phyloP scores from a whole-genome alignment of 441 rosid species.

The Populus hybrid region DNA sequence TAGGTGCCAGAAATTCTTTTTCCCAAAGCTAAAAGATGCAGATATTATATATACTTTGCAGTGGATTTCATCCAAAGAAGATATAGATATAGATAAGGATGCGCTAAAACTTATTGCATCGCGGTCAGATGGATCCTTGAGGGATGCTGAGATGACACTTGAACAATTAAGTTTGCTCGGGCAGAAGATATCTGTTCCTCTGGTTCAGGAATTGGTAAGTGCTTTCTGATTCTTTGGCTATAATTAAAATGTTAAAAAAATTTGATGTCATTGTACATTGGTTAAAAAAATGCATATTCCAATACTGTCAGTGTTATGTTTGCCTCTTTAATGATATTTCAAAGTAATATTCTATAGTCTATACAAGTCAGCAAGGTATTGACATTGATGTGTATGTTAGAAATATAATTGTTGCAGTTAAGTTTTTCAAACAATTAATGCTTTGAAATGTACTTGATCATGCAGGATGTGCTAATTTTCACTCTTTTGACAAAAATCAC shows the following conservation, averaged over 20 bases:
- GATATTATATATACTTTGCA: constrained; percentile 79
- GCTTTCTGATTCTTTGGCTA: not conserved
- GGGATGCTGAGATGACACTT: constrained; percentile 98
- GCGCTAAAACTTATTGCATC: constrained; percentile 95
- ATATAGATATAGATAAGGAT: constrained; percentile 73
- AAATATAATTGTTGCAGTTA: not conserved
- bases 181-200: constrained; percentile 74
- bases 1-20: constrained; percentile 97
- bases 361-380: not conserved
- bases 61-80: constrained; percentile 85
- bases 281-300: not conserved
- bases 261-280: not conserved
- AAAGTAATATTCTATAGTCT: not conserved
- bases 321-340: not conserved
- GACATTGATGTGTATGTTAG: not conserved
- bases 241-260: not conserved
- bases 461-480: not conserved
- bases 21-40: constrained; percentile 91
- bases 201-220: constrained; percentile 93
- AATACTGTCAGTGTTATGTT: not conserved
- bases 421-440: not conserved
- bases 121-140: constrained; percentile 92
- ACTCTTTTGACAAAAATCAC: not conserved
- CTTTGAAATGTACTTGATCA: not conserved
- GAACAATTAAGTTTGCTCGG: constrained; percentile 95